A percentile compares a stretch with the other conserved stretches of the same genome.
These are phyloP conservation scores for Cajanus cajan DNA, from an alignment of 306 rosid species.

Conservation along the genomic window DNA sequence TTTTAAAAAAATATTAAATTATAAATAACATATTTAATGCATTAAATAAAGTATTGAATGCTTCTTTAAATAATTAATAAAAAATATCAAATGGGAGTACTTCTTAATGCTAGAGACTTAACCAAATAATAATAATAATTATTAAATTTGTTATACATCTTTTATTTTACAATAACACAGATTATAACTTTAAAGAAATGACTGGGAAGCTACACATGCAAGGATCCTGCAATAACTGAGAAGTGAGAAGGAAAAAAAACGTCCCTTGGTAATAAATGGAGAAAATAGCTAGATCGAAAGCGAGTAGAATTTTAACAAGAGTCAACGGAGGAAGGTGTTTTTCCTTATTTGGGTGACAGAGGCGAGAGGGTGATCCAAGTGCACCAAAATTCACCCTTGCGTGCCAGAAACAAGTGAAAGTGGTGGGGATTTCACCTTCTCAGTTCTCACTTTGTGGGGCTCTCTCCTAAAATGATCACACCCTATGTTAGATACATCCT, in stretches of 20 bases:
- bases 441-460: conserved; percentile 44
- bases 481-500: conserved; percentile 23
- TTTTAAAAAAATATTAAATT: too few relatives aligned
- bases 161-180: too few relatives aligned
- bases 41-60: too few relatives aligned
- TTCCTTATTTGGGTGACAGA: conserved; percentile 28
- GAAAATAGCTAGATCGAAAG: conserved; percentile 1
- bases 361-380: not conserved
- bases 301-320: not conserved
- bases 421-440: conserved; percentile 7
- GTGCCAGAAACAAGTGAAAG: not conserved
- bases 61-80: too few relatives aligned
- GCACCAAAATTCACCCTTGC: conserved; percentile 29
- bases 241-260: not conserved
- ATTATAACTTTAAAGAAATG: too few relatives aligned
- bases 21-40: too few relatives aligned
- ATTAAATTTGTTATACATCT: too few relatives aligned
- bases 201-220: not conserved
- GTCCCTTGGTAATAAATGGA: conserved; percentile 8
- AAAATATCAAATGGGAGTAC: too few relatives aligned
- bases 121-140: too few relatives aligned
- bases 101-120: too few relatives aligned
- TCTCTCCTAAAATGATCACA: conserved; percentile 25
- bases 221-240: not conserved
- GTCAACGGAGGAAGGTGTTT: conserved; percentile 6